Evolutionary conservation across 208 protist genomes (phyloP), one percentile per base, ranked within the genome.

Genomic region (Trypanosoma melophagium): DNA sequence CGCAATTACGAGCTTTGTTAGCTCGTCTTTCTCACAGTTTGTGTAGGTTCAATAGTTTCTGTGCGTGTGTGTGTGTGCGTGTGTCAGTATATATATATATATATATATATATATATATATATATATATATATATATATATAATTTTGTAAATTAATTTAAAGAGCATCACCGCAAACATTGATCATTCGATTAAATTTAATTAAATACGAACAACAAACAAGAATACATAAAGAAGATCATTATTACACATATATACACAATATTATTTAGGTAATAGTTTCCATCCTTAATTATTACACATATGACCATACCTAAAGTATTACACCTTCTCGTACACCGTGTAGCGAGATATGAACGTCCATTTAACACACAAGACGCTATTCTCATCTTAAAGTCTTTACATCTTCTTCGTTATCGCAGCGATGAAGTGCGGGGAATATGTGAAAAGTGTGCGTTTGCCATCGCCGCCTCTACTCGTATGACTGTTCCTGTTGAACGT

Each of bases 381-480:
- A 21, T 91, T 0, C 63, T 91, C 3, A 60, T 89, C 3, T 56
- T 94, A 10, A 79, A 73, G 13, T 59, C 84, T 12, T 69, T 94
- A 10, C 60, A 79, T 19, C 8, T 28, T 3, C 53, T 94, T 10
- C 88, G 83, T 0, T 51, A 85, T 12, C 60, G 60, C 16, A 74
- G 61, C 2, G 67, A 71, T 42, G 64, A 77, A 17, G 78, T 94
- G 35, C 63, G 65, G 7, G 0, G 35, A 10, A 63, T 91, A 12
- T 86, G 81, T 52, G 81, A 87, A 53, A 91, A 83, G 62, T 80
- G 81, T 28, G 76, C 77, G 61, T 81, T 90, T 59, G 64, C 81
- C 0, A 65, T 94, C 19, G 78, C 80, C 7, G 78, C 80, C 7
- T 81, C 85, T 5, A 74, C 72, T 13, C 66, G 47, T 7, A 44